A percentile compares a stretch with the other conserved stretches of the same genome.
Evolutionary conservation across 2,329 filamentous ascomycete genomes (phyloP).

Genomic region (Verticillium albo-atrum): DNA sequence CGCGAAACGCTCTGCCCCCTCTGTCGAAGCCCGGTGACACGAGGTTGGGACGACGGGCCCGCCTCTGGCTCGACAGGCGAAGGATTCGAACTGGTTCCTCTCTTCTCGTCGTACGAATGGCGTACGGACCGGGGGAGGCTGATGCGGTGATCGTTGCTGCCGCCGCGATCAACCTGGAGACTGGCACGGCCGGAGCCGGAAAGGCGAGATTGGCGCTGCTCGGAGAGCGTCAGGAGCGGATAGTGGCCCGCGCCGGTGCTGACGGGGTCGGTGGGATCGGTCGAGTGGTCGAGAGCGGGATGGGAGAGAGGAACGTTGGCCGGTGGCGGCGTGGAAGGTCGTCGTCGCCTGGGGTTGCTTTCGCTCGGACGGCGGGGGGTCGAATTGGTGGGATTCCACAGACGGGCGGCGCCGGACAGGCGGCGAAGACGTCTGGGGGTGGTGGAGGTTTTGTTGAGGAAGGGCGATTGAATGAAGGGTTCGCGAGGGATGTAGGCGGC

Average conservation of each 20-base stretch:
- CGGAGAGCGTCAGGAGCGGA: conserved; percentile 46
- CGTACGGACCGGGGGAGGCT: conserved; percentile 51
- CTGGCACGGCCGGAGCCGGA: conserved; percentile 40
- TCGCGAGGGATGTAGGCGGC: conserved; percentile 11
- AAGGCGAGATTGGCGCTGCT: conserved; percentile 43
- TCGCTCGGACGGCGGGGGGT: conserved; percentile 39
- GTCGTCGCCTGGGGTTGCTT: conserved; percentile 27
- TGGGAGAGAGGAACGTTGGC: conserved; percentile 46
- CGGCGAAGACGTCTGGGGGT: conserved; percentile 30
- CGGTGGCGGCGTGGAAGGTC: conserved; percentile 47
- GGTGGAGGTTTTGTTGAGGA: conserved; percentile 35
- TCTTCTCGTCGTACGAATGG: conserved; percentile 45
- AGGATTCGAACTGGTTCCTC: conserved; percentile 24
- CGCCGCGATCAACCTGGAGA: conserved; percentile 43
- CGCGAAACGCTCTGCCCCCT: conserved; percentile 24
- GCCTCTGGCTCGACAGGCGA: conserved; percentile 7
- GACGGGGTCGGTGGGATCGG: conserved; percentile 29
- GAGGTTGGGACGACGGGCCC: conserved; percentile 7
- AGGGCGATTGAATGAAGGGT: conserved; percentile 30
- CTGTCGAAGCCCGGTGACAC: conserved; percentile 17
- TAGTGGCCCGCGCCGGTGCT: conserved; percentile 39
- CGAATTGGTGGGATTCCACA: conserved; percentile 60
- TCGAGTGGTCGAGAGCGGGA: conserved; percentile 33
- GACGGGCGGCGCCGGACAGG: conserved; percentile 39
- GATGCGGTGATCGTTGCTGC: conserved; percentile 42